Percentiles rank a stretch among this genome's conserved stretches.
Evolutionary conservation across 192 early-diverging fungal genomes (phyloP).

Genomic region (Rhizophagus sp.): DNA sequence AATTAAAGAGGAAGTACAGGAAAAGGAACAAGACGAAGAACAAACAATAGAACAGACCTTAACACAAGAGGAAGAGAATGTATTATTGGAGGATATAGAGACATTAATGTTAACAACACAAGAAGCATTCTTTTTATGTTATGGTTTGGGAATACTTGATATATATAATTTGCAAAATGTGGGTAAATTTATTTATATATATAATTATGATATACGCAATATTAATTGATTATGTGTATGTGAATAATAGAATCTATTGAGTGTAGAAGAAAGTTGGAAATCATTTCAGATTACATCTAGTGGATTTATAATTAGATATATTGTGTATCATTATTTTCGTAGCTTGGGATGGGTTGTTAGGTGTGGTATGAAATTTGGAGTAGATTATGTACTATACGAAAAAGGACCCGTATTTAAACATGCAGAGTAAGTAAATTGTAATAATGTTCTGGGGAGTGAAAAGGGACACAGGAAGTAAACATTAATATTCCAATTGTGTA

Average conservation of each 20-base stretch:
- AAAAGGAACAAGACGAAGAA: background rate
- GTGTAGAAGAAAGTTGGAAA: constrained; percentile 46
- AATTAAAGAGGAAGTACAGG: background rate
- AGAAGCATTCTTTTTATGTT: constrained; percentile 74
- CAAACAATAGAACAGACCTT: constrained; percentile 14
- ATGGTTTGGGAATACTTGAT: constrained; percentile 56
- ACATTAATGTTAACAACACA: constrained; percentile 67
- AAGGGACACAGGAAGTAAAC: background rate
- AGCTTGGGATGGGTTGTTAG: constrained; percentile 82
- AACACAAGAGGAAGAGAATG: background rate
- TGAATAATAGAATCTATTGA: constrained; percentile 26
- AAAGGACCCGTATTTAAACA: constrained; percentile 60
- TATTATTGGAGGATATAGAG: constrained; percentile 47
- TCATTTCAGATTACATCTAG: constrained; percentile 16
- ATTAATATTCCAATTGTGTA: background rate
- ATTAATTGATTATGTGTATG: background rate
- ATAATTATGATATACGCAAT: too few species aligned
- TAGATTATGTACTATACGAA: constrained; percentile 70
- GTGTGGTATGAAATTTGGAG: constrained; percentile 82
- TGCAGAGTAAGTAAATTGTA: constrained; percentile 45
- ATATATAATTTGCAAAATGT: constrained; percentile 39
- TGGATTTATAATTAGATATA: constrained; percentile 67
- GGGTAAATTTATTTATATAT: too few species aligned
- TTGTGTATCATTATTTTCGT: constrained; percentile 82
- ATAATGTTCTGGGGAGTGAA: background rate